These are phyloP conservation scores for Xylaria flabelliformis DNA, from an alignment of 495 filamentous ascomycete genomes.

Conservation along the genomic window DNA sequence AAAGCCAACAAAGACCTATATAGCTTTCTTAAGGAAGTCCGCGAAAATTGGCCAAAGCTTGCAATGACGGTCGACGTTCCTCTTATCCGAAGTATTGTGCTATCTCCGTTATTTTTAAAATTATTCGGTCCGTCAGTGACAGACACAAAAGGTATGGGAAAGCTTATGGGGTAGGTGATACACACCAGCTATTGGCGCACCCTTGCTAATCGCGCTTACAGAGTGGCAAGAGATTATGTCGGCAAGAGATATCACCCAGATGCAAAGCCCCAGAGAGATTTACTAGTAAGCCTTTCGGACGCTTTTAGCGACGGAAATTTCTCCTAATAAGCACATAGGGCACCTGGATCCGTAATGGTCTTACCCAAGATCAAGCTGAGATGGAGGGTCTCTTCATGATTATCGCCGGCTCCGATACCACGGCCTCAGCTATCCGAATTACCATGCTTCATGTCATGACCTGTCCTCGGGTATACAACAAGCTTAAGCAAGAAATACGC, in stretches of 20 bases:
- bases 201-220: slow-evolving; percentile 6
- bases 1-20: slow-evolving; percentile 49
- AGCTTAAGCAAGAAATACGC: slow-evolving; percentile 71
- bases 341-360: slow-evolving; percentile 50
- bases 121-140: slow-evolving; percentile 36
- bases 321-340: slow-evolving; percentile 28
- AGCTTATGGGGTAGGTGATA: slow-evolving; percentile 34
- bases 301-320: slow-evolving; percentile 40
- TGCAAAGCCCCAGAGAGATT: slow-evolving; percentile 41
- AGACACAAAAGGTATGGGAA: slow-evolving; percentile 30
- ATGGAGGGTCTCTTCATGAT: slow-evolving; percentile 53
- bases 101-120: slow-evolving; percentile 29
- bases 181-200: background rate
- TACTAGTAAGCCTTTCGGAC: slow-evolving; percentile 45
- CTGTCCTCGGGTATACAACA: slow-evolving; percentile 53
- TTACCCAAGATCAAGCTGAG: slow-evolving; percentile 48
- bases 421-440: slow-evolving; percentile 62
- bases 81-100: slow-evolving; percentile 35
- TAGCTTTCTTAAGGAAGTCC: slow-evolving; percentile 46
- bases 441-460: slow-evolving; percentile 60
- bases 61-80: slow-evolving; percentile 36
- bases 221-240: slow-evolving; percentile 38
- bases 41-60: slow-evolving; percentile 35
- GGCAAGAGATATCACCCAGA: slow-evolving; percentile 36
- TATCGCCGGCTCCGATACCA: slow-evolving; percentile 59